phyloP scores from a whole-genome alignment of 257 asterid species.

The Lycium barbarum region DNA sequence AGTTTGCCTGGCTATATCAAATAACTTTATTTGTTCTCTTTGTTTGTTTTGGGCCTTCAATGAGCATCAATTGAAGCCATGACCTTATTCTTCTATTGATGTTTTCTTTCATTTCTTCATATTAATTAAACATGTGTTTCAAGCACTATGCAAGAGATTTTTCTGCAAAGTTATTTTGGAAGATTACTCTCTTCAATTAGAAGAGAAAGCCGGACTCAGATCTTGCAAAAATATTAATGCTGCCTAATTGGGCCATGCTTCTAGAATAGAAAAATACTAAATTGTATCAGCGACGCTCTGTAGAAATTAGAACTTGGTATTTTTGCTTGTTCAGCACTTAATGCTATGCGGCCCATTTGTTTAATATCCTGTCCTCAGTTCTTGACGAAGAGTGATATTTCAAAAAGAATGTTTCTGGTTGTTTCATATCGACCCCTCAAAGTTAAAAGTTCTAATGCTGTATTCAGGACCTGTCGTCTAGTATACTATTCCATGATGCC shows the following conservation, averaged over 20 bases:
- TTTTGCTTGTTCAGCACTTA: constrained; percentile 8
- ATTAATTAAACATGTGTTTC: background rate
- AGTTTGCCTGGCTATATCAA: constrained; percentile 17
- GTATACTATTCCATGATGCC: background rate
- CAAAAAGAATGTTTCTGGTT: constrained; percentile 6
- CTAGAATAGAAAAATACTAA: background rate
- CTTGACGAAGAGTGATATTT: background rate
- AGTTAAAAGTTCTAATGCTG: background rate
- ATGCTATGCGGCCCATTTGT: background rate
- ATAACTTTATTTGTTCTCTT: background rate
- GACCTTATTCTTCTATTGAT: constrained; percentile 15
- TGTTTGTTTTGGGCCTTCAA: constrained; percentile 12
- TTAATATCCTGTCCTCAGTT: background rate
- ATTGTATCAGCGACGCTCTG: background rate
- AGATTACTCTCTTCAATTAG: constrained; percentile 5
- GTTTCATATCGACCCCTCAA: background rate
- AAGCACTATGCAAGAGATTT: background rate
- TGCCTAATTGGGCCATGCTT: constrained; percentile 3
- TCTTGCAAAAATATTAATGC: constrained; percentile 1
- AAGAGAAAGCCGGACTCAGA: background rate
- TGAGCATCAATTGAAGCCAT: constrained; percentile 14
- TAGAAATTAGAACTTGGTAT: constrained; percentile 3
- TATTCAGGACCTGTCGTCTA: background rate
- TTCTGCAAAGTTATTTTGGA: background rate
- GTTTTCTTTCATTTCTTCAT: constrained; percentile 20